These are phyloP conservation scores for Incumbomyces delicatus DNA, from an alignment of 2,329 filamentous ascomycete species.

Conservation along the genomic window DNA sequence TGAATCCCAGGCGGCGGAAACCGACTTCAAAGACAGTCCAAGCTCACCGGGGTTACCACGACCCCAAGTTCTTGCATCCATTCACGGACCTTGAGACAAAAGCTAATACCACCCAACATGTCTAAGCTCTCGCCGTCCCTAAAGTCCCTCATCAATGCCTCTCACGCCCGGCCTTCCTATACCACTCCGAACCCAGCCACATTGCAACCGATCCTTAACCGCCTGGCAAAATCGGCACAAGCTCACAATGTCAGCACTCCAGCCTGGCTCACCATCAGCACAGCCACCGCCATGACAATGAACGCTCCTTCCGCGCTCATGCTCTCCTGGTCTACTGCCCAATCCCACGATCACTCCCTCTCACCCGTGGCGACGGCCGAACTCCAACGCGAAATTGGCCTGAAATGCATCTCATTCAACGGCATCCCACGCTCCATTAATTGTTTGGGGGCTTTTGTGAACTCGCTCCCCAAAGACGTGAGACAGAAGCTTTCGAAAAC, in stretches of 20 bases:
- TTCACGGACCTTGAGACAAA: too few species aligned
- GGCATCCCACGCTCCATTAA: constrained; percentile 73
- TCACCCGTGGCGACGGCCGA: constrained; percentile 26
- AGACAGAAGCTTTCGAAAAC: constrained; percentile 43
- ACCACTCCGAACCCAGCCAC: constrained; percentile 50
- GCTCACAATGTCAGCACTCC: constrained; percentile 52
- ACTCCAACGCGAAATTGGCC: constrained; percentile 35
- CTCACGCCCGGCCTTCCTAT: constrained; percentile 56
- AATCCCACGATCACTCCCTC: constrained; percentile 29
- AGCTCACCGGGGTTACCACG: too few species aligned
- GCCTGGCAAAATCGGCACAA: constrained; percentile 54
- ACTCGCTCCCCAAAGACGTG: constrained; percentile 50
- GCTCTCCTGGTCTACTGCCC: constrained; percentile 50
- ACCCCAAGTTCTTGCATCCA: too few species aligned
- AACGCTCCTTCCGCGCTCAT: constrained; percentile 63
- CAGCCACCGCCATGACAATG: constrained; percentile 74
- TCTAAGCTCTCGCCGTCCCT: constrained; percentile 62
- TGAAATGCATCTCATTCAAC: constrained; percentile 40
- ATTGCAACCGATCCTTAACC: constrained; percentile 55
- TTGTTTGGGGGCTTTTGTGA: constrained; percentile 62
- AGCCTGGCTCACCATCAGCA: constrained; percentile 62
- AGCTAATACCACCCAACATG: constrained; percentile 41
- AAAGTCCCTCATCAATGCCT: constrained; percentile 64
- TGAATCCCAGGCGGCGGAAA: too few species aligned
- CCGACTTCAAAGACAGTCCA: too few species aligned